Evolutionary conservation across 1,139 yeast genomes (phyloP), one percentile per base, ranked within the genome.

Genomic region (Candida tropicalis): DNA sequence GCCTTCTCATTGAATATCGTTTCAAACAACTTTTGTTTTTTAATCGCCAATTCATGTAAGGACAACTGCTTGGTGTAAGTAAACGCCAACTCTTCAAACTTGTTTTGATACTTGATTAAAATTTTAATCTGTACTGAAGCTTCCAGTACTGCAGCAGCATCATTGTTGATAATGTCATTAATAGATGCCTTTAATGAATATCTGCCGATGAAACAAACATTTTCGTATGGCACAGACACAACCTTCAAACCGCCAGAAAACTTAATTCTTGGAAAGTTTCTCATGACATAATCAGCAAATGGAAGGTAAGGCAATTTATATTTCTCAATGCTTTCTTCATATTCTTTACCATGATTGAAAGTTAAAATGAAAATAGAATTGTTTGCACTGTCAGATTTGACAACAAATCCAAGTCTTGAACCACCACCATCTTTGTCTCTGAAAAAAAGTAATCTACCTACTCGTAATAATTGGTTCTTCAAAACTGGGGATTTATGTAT

Each of bases 401-500:
- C 65, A 29, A 84, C 60, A 51, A 82, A 74, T 2, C 89, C 96
- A 15, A 82, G 62, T 40, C 72, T 68, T 1, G 78, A 58, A 6
- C 63, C 60, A 9, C 22, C 24, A 5, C 63, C 70, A 3, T 59
- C 61, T 29, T 58, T 55, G 54, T 81, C 82, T 48, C 81, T 74
- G 60, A 69, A 87, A 9, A 84, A 74, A 42, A 88, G 59, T 42
- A 87, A 59, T 47, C 89, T 71, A 8, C 95, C 96, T 2, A 67
- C 58, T 39, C 64, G 68, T 42, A 85, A 60, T n/a, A 77, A 62
- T 15, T 59, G 54, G 20, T 70, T 67, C 41, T 77, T 68, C 16
- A 79, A 65, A 2, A 72, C 57, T 2, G 83, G 74, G 42, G 76
- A 69, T 27, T 69, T 68, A 41, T 75, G 66, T 17, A 79, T 59